Evolutionary conservation across 208 protist genomes (phyloP).

Genomic region (Leishmania martiniquensis): DNA sequence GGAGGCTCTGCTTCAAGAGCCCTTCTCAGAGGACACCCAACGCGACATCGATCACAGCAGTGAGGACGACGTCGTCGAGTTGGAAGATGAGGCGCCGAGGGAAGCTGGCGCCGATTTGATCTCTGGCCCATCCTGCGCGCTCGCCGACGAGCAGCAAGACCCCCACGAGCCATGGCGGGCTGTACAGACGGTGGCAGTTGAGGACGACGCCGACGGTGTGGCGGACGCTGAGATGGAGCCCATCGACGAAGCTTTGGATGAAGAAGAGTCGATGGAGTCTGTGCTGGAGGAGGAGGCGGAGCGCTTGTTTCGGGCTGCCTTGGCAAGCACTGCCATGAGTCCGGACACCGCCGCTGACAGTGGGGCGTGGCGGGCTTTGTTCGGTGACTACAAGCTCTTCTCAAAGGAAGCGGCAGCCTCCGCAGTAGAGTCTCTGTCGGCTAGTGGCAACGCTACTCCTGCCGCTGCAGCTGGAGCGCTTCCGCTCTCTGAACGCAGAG

Average conservation of each 20-base stretch:
- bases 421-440: constrained; percentile 5
- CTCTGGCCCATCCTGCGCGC: neutral
- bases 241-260: constrained; percentile 1
- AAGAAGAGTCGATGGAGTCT: constrained; percentile 24
- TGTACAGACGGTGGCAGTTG: neutral
- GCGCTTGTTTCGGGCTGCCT: constrained; percentile 17
- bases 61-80: neutral
- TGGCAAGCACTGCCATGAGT: constrained; percentile 11
- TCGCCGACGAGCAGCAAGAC: neutral
- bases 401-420: constrained; percentile 15
- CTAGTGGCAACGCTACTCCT: neutral
- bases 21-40: neutral
- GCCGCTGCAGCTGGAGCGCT: constrained; percentile 16
- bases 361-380: neutral
- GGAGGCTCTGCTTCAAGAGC: neutral
- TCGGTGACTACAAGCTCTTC: constrained; percentile 23
- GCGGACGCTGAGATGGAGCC: neutral
- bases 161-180: neutral
- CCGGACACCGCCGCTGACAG: neutral
- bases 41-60: no score
- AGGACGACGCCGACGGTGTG: neutral
- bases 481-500: neutral
- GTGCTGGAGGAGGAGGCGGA: constrained; percentile 34
- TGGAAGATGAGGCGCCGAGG: neutral
- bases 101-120: neutral